A percentile compares a stretch with the other conserved stretches of the same genome.
Evolutionary conservation across 805 yeast genomes (phyloP).

Genomic region (Candida incommunis): DNA sequence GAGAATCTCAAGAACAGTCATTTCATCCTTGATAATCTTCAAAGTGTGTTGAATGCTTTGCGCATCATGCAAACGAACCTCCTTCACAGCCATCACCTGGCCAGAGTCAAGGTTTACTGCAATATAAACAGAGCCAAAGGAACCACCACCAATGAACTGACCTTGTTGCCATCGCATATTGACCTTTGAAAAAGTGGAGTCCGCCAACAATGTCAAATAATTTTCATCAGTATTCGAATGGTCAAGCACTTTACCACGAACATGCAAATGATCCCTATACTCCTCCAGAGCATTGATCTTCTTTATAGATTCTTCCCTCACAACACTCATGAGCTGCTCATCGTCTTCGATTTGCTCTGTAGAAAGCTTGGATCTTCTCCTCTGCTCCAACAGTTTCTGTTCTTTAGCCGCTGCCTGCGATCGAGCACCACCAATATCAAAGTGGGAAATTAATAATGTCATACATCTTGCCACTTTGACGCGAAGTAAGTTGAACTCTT

Average conservation of each 20-base stretch:
- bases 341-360: slow-evolving; percentile 37
- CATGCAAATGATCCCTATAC: slow-evolving; percentile 32
- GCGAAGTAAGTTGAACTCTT: slow-evolving; percentile 57
- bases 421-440: slow-evolving; percentile 95
- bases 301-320: slow-evolving; percentile 54
- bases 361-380: slow-evolving; percentile 21
- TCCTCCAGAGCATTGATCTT: slow-evolving; percentile 53
- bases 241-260: slow-evolving; percentile 82
- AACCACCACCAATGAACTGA: slow-evolving; percentile 83
- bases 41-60: slow-evolving; percentile 74
- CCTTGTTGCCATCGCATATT: slow-evolving; percentile 98
- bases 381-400: slow-evolving; percentile 28
- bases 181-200: slow-evolving; percentile 77
- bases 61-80: slow-evolving; percentile 77
- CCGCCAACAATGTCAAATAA: slow-evolving; percentile 61
- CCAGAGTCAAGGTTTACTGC: slow-evolving; percentile 91
- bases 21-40: slow-evolving; percentile 85
- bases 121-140: slow-evolving; percentile 88
- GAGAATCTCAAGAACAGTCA: slow-evolving; percentile 89
- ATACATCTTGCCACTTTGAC: slow-evolving; percentile 86
- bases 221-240: slow-evolving; percentile 79
- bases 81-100: slow-evolving; percentile 93
- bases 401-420: slow-evolving; percentile 48
- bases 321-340: slow-evolving; percentile 37
- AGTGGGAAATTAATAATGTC: slow-evolving; percentile 85